Conservation (phyloP, 371 early-diverging fungal genomes). For the Mortierella sp. region DNA sequence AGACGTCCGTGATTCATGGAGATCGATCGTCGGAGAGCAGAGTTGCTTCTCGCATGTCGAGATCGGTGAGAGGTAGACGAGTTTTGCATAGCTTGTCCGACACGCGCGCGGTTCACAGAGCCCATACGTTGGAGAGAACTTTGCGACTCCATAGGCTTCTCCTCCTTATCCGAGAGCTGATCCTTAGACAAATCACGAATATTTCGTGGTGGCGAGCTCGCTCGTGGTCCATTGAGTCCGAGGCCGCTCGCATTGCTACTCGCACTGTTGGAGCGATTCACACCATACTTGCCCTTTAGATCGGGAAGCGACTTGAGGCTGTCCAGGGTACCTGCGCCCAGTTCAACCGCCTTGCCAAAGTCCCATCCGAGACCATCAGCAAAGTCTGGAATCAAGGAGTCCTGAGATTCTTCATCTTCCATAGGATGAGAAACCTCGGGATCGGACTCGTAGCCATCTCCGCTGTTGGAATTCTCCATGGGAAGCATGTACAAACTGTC, state of each 20-base stretch:
- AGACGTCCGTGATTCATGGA: conserved; percentile 24
- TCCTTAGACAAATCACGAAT: conserved; percentile 38
- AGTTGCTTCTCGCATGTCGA: conserved; percentile 25
- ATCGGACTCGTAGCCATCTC: conserved; percentile 50
- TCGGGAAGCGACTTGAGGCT: conserved; percentile 12
- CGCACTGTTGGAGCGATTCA: conserved; percentile 46
- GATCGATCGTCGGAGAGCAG: conserved; percentile 29
- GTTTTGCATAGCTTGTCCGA: conserved; percentile 4
- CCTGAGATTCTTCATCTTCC: conserved; percentile 11
- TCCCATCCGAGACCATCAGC: conserved; percentile 50
- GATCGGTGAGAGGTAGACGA: conserved; percentile 17
- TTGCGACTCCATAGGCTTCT: conserved; percentile 6
- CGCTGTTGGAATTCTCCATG: conserved; percentile 2
- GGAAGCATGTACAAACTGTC: conserved; percentile 29
- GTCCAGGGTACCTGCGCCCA: conserved; percentile 12
- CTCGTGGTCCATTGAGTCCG: conserved; percentile 12
- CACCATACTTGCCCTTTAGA: conserved; percentile 12
- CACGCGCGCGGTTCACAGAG: conserved; percentile 6
- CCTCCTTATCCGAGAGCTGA: conserved; percentile 4
- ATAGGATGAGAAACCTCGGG: conserved; percentile 37
- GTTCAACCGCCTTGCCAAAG: conserved; percentile 18
- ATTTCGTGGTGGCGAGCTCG: conserved; percentile 21
- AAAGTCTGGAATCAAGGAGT: conserved; percentile 32
- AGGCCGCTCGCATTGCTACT: conserved; percentile 37
- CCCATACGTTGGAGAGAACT: conserved; percentile 7